Conservation (phyloP, 352 stramenopile species). For the Globisporangium megalacanthum region DNA sequence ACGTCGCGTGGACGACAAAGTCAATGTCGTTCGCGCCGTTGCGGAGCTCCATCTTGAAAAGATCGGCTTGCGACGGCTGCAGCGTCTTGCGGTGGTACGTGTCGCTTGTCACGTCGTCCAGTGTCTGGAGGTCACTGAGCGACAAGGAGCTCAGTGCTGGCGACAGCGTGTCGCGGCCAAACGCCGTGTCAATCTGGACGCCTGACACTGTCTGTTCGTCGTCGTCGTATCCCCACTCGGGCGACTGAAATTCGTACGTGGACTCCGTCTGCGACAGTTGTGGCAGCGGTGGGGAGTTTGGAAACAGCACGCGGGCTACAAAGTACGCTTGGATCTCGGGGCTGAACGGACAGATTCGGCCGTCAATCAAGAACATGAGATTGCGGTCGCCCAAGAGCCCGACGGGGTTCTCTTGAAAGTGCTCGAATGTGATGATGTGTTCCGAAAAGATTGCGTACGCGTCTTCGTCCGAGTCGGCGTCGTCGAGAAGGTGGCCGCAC, state of each 20-base stretch:
- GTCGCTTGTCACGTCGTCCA: slow-evolving; percentile 4
- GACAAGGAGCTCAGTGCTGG: neutral
- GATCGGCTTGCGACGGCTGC: slow-evolving; percentile 46
- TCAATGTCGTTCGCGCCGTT: slow-evolving; percentile 66
- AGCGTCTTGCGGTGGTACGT: slow-evolving; percentile 60
- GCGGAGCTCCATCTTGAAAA: slow-evolving; percentile 49
- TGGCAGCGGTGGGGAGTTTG: slow-evolving; percentile 38
- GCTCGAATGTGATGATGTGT: slow-evolving; percentile 64
- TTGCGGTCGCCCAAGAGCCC: slow-evolving; percentile 43
- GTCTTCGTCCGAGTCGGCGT: slow-evolving; percentile 36
- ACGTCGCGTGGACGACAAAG: slow-evolving; percentile 40
- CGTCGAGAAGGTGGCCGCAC: slow-evolving; percentile 52
- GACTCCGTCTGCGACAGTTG: slow-evolving; percentile 11
- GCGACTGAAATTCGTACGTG: neutral
- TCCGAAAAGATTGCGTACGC: slow-evolving; percentile 50
- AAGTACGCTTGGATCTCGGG: slow-evolving; percentile 56
- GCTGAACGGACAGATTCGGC: slow-evolving; percentile 51
- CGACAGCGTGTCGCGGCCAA: neutral
- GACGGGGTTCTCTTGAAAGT: slow-evolving; percentile 39
- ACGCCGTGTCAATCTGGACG: slow-evolving; percentile 5
- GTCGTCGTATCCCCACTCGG: neutral
- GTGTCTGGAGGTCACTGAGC: neutral
- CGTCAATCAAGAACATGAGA: slow-evolving; percentile 61
- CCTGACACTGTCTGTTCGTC: neutral
- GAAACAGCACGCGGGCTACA: slow-evolving; percentile 62